Conservation (phyloP, 2,329 filamentous ascomycete genomes). For the Celoporthe dispersa region DNA sequence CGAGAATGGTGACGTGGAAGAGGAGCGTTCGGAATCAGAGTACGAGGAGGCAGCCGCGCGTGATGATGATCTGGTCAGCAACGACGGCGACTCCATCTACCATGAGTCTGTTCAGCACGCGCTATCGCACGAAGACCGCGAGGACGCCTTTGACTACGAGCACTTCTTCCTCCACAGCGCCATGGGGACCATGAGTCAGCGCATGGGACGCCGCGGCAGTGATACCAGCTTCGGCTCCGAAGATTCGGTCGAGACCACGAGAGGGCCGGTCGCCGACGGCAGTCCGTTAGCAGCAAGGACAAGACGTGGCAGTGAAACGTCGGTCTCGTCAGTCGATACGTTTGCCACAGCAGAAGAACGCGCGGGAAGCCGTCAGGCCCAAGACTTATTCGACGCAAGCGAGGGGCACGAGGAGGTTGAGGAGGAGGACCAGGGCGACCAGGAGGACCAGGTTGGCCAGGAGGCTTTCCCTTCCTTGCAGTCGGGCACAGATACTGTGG, state of each 20-base stretch:
- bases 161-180: slow-evolving; percentile 94
- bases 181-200: slow-evolving; percentile 74
- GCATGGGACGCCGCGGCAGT: slow-evolving; percentile 51
- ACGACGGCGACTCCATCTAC: slow-evolving; percentile 67
- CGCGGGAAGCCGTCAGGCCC: slow-evolving; percentile 43
- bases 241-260: slow-evolving; percentile 65
- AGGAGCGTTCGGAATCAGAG: slow-evolving; percentile 25
- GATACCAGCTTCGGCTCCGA: slow-evolving; percentile 61
- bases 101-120: slow-evolving; percentile 63
- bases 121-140: slow-evolving; percentile 85
- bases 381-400: slow-evolving; percentile 33
- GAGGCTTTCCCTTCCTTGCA: slow-evolving; percentile 34
- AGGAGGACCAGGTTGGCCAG: not conserved
- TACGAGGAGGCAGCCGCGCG: slow-evolving; percentile 38
- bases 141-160: slow-evolving; percentile 96
- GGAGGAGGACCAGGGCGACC: not conserved
- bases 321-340: slow-evolving; percentile 55
- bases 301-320: slow-evolving; percentile 52
- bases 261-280: slow-evolving; percentile 46
- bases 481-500: slow-evolving; percentile 14
- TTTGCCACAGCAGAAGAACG: slow-evolving; percentile 63
- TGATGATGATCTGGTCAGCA: slow-evolving; percentile 53
- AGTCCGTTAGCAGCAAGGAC: slow-evolving; percentile 31
- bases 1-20: slow-evolving; percentile 42
- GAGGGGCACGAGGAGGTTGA: slow-evolving; percentile 29